A percentile compares a stretch with the other conserved stretches of the same genome.
These are phyloP conservation scores for Cytospora chrysosperma DNA, from an alignment of 2,329 filamentous ascomycete genomes.

Conservation along the genomic window DNA sequence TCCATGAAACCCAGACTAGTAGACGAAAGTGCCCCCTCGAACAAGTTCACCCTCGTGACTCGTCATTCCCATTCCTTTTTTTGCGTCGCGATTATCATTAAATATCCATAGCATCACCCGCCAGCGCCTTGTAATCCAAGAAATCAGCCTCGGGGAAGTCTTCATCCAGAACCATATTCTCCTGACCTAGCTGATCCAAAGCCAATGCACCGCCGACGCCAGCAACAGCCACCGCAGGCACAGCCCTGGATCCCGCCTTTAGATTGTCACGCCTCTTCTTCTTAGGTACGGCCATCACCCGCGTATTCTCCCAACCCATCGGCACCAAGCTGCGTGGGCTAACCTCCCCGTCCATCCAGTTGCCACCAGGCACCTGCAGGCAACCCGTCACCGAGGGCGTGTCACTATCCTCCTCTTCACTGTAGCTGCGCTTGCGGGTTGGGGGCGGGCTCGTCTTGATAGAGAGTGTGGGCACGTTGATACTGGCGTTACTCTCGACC, in stretches of 20 bases:
- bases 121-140: conserved; percentile 42
- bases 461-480: conserved; percentile 17
- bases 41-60: neutral
- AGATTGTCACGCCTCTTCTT: conserved; percentile 24
- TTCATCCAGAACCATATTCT: conserved; percentile 43
- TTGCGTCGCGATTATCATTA: neutral
- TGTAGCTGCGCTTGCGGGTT: conserved; percentile 49
- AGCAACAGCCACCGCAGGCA: conserved; percentile 28
- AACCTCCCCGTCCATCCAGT: conserved; percentile 40
- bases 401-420: conserved; percentile 42
- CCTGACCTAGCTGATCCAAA: conserved; percentile 39
- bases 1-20: neutral
- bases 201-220: conserved; percentile 8
- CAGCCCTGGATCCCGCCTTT: conserved; percentile 17
- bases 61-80: conserved; percentile 30
- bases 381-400: conserved; percentile 19
- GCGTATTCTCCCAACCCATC: conserved; percentile 38
- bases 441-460: conserved; percentile 22
- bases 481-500: conserved; percentile 36
- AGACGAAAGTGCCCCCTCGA: neutral
- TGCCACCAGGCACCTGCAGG: conserved; percentile 23
- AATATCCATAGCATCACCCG: conserved; percentile 43
- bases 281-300: conserved; percentile 50
- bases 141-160: conserved; percentile 74
- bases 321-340: conserved; percentile 42